Conservation (phyloP, 2,329 filamentous ascomycete species). For the Rutstroemia sp. region DNA sequence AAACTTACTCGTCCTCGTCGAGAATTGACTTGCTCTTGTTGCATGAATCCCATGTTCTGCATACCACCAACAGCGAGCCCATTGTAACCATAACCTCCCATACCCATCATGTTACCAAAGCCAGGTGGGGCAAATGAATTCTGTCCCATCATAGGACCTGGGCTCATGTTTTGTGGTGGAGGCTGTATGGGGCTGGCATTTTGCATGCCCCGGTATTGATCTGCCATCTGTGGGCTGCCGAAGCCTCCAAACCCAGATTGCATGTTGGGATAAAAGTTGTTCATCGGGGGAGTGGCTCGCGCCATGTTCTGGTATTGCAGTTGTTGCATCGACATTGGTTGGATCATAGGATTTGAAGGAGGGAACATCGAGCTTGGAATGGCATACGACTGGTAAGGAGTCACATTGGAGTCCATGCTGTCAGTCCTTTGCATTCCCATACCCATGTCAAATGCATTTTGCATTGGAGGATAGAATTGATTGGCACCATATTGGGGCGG, state of each 20-base stretch:
- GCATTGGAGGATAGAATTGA: slow-evolving; percentile 47
- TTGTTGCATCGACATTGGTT: slow-evolving; percentile 43
- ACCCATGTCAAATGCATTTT: slow-evolving; percentile 41
- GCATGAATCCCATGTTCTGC: slow-evolving; percentile 44
- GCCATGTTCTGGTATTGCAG: slow-evolving; percentile 51
- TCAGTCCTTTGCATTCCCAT: slow-evolving; percentile 47
- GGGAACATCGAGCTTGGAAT: slow-evolving; percentile 46
- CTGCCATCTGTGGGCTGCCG: slow-evolving; percentile 38
- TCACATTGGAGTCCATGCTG: slow-evolving; percentile 41
- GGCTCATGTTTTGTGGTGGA: slow-evolving; percentile 33
- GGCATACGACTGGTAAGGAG: slow-evolving; percentile 43
- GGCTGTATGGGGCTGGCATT: slow-evolving; percentile 43
- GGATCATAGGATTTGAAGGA: slow-evolving; percentile 36
- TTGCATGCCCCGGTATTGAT: slow-evolving; percentile 47
- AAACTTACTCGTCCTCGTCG: slow-evolving; percentile 49
- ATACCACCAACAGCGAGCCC: slow-evolving; percentile 35
- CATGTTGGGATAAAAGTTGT: slow-evolving; percentile 50
- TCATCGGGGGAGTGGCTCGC: slow-evolving; percentile 44
- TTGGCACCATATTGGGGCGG: slow-evolving; percentile 34
- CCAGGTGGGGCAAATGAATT: slow-evolving; percentile 43
- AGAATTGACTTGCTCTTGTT: slow-evolving; percentile 48
- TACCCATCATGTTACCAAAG: slow-evolving; percentile 39
- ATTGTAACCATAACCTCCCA: slow-evolving; percentile 39
- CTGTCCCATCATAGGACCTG: slow-evolving; percentile 32
- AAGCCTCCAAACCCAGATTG: slow-evolving; percentile 49